Percentiles rank a stretch among this genome's conserved stretches.
These are phyloP conservation scores for Apophysomyces ossiformis DNA, from an alignment of 371 early-diverging fungal species.

Conservation along the genomic window DNA sequence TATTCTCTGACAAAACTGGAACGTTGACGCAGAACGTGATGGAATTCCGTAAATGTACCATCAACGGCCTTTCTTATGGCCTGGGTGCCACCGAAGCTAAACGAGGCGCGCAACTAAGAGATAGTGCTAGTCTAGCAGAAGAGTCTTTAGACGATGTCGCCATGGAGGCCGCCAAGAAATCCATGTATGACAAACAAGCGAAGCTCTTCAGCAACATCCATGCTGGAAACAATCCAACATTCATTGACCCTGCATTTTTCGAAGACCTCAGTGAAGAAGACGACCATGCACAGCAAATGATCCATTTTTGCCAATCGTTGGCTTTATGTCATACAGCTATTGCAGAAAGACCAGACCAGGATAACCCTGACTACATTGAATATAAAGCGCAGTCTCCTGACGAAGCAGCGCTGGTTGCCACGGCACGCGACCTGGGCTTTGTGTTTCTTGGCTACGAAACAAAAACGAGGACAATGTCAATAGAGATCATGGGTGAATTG, in stretches of 20 bases:
- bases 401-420: conserved; percentile 91
- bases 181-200: conserved; percentile 44
- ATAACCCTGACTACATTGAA: conserved; percentile 51
- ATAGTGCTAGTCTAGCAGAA: conserved; percentile 8
- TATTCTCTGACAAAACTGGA: conserved; percentile 95
- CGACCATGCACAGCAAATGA: conserved; percentile 31
- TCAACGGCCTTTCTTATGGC: conserved; percentile 83
- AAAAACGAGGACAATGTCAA: conserved; percentile 35
- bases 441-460: conserved; percentile 73
- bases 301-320: conserved; percentile 79
- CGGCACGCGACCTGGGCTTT: conserved; percentile 85
- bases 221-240: conserved; percentile 43
- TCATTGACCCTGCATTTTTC: conserved; percentile 48
- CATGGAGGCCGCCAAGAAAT: conserved; percentile 18
- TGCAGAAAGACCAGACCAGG: conserved; percentile 56
- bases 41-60: conserved; percentile 80
- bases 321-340: conserved; percentile 94
- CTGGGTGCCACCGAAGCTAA: conserved; percentile 49
- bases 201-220: conserved; percentile 41
- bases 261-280: conserved; percentile 33
- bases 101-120: conserved; percentile 33
- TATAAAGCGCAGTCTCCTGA: conserved; percentile 95
- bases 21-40: conserved; percentile 83
- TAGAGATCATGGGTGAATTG: conserved; percentile 36
- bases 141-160: conserved; percentile 12